Base-by-base conservation (phyloP, 257 asterid species). In the Eucommia ulmoides region DNA sequence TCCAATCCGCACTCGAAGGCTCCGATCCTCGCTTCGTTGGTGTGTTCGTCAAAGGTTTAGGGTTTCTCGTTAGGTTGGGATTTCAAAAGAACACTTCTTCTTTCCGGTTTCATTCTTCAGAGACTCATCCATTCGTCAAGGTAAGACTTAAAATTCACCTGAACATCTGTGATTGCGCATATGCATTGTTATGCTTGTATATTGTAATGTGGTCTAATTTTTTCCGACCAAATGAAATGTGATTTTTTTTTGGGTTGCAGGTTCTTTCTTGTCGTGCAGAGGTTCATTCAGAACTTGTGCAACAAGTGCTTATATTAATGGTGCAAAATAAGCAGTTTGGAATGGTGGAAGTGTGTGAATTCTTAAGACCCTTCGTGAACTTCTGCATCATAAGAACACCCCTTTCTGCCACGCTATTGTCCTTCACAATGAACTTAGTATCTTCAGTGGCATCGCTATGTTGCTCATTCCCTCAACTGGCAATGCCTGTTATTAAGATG, bases 1-100 rank as follows among this genome's bases (percentile, higher is more conserved):
- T 91, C 38, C 98, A 83, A 66, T 78, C 96, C 8, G 87, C 93
- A 44, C 94, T 91, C 26, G 98, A 91, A 62, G 86, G 69, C 0
- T 49, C 81, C 42, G 75, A 51, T 66, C 54, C 77, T 23, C 75
- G 73, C 35, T 65, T 78, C 41, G 56, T 68, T 4, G 60, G 51
- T 38, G 62, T 91, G 0, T 81, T 74, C 47, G 63, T 80, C 61
- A 83, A 74, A 70, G 84, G 83, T 12, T 56, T 91, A 24, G 95
- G 93, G n/a, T 75, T 78, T 41, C 82, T 91, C 24, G 69, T 78
- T 33, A 66, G 72, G 44, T 63, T 81, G 33, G 98, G 84, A 42
- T 85, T 91, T 51, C 68, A 51, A 50, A 74, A 64, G 23, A 62
- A 64, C 19, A 76, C 62, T 49, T n/a, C 45, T 26, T 70, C 77